These are phyloP conservation scores for Fusarium globosum DNA, from an alignment of 2,329 filamentous ascomycete genomes.

Conservation along the genomic window DNA sequence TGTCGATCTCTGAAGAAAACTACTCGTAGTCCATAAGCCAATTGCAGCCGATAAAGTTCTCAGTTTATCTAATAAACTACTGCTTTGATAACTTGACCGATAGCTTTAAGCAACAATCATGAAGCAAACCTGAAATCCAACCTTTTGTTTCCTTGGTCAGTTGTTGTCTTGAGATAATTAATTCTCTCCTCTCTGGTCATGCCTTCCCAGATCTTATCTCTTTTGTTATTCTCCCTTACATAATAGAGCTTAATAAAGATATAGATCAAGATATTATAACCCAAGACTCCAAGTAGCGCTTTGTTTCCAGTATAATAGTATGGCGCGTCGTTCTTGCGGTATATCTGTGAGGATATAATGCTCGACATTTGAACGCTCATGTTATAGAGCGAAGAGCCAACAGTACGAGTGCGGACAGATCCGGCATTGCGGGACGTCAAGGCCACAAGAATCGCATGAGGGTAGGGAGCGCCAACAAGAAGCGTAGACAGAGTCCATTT, in stretches of 20 bases:
- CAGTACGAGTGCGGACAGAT: background rate
- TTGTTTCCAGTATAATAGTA: background rate
- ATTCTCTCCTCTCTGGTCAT: background rate
- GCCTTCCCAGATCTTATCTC: background rate
- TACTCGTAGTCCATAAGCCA: background rate
- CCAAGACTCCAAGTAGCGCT: background rate
- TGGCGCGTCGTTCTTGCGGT: background rate
- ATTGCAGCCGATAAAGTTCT: background rate
- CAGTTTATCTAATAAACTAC: background rate
- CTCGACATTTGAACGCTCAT: background rate
- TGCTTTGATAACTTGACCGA: accelerated
- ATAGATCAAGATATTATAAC: background rate
- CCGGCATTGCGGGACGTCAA: background rate
- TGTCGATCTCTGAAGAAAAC: background rate
- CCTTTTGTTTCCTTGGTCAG: background rate
- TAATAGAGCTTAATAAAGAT: background rate
- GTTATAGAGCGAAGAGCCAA: background rate
- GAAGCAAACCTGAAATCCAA: background rate
- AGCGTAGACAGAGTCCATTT: background rate
- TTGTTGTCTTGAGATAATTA: background rate
- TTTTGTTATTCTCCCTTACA: background rate
- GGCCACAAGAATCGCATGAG: background rate
- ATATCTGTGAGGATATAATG: background rate
- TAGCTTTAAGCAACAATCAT: background rate
- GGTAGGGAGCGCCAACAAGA: background rate